Percentiles rank a stretch among this genome's conserved stretches.
Evolutionary conservation across 805 yeast species (phyloP).

Genomic region (Metschnikowia anglica): DNA sequence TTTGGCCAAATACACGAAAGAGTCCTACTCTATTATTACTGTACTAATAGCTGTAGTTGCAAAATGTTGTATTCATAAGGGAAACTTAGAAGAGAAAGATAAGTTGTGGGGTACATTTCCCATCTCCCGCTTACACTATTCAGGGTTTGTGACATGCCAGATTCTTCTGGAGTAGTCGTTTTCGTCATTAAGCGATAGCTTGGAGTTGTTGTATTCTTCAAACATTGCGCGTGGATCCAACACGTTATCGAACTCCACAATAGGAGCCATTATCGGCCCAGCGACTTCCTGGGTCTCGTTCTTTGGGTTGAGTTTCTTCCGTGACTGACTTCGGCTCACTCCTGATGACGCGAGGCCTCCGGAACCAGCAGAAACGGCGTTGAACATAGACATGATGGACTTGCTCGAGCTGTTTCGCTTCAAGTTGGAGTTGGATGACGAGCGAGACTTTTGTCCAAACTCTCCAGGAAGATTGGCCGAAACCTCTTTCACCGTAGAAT

Average conservation of each 20-base stretch:
- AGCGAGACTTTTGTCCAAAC: slow-evolving; percentile 14
- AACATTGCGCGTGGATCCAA: slow-evolving; percentile 21
- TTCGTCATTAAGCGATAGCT: slow-evolving; percentile 20
- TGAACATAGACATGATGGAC: slow-evolving; percentile 32
- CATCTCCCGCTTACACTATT: too few species aligned
- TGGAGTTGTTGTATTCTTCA: slow-evolving; percentile 16
- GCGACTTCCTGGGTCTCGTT: slow-evolving; percentile 16
- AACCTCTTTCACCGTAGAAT: slow-evolving; percentile 25
- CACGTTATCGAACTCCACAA: slow-evolving; percentile 23
- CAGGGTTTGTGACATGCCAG: slow-evolving; percentile 23
- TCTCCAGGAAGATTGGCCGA: slow-evolving; percentile 11
- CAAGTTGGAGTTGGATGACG: slow-evolving; percentile 17
- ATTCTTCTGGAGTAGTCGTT: slow-evolving; percentile 21
- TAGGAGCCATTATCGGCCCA: slow-evolving; percentile 34
- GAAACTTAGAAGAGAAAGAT: not conserved
- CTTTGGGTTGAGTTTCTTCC: slow-evolving; percentile 29
- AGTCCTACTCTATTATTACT: too few species aligned
- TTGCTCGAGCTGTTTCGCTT: slow-evolving; percentile 38
- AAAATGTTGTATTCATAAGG: slow-evolving; percentile 2
- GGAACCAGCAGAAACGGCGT: slow-evolving; percentile 11
- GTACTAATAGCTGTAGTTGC: too few species aligned
- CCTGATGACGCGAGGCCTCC: slow-evolving; percentile 19
- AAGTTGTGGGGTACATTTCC: not conserved
- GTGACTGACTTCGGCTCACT: slow-evolving; percentile 30
- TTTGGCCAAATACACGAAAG: too few species aligned